These are phyloP conservation scores for Cardamine resedifolia DNA, from an alignment of 345 rosid species.

Conservation along the genomic window DNA sequence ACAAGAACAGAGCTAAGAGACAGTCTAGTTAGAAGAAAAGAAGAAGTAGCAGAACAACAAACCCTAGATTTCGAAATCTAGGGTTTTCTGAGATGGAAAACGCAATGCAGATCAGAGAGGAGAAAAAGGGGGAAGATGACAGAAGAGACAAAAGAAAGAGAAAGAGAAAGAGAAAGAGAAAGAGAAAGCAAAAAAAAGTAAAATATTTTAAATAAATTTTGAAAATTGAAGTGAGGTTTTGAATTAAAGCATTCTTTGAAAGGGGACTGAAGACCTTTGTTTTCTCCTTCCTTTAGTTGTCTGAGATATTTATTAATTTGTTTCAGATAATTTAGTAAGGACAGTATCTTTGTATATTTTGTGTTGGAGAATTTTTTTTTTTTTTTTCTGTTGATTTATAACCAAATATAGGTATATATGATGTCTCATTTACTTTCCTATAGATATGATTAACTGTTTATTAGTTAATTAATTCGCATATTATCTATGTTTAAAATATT, in stretches of 20 bases:
- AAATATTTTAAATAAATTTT: not conserved
- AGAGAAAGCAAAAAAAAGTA: not conserved
- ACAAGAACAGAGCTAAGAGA: not conserved
- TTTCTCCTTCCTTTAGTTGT: not conserved
- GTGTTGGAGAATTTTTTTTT: not conserved
- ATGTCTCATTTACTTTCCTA: not conserved
- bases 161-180: slow-evolving; percentile 19
- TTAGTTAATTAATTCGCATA: not conserved
- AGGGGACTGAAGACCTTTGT: not conserved
- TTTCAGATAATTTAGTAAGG: not conserved
- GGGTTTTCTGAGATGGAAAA: slow-evolving; percentile 44
- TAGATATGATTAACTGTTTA: not conserved
- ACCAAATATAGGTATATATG: not conserved
- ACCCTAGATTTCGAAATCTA: slow-evolving; percentile 34
- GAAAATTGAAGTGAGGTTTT: slow-evolving; percentile 14
- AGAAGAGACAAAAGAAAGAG: slow-evolving; percentile 22
- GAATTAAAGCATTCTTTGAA: slow-evolving; percentile 20
- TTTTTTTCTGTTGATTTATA: not conserved
- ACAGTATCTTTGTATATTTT: not conserved
- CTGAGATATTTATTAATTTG: not conserved
- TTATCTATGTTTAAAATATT: no score
- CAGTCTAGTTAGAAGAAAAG: not conserved
- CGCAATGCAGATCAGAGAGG: slow-evolving; percentile 23
- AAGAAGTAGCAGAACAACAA: not conserved
- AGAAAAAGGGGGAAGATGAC: slow-evolving; percentile 13